Evolutionary conservation across 345 rosid genomes (phyloP).

Genomic region (Syzygium oleosum): DNA sequence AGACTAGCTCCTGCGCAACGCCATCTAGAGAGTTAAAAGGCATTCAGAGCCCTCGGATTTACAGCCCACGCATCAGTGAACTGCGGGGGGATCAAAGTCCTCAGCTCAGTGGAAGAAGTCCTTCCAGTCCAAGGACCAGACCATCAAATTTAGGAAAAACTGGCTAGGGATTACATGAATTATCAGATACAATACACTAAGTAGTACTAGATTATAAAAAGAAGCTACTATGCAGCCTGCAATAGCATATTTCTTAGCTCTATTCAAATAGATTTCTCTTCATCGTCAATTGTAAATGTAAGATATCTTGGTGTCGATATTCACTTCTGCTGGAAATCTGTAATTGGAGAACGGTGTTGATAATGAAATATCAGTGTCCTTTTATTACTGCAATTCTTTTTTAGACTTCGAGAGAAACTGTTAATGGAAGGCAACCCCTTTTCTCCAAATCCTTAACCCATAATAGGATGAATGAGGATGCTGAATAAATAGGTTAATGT

Average conservation of each 20-base stretch:
- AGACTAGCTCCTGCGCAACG: constrained; percentile 26
- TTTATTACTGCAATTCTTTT: background rate
- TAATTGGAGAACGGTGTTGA: background rate
- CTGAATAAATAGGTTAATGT: background rate
- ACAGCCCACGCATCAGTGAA: constrained; percentile 51
- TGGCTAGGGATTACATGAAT: constrained; percentile 20
- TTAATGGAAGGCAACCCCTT: background rate
- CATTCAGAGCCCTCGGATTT: constrained; percentile 48
- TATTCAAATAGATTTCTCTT: background rate
- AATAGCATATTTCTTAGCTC: background rate
- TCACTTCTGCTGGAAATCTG: background rate
- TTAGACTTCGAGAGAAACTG: background rate
- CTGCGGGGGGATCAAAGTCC: constrained; percentile 49
- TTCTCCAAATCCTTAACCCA: background rate
- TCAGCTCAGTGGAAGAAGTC: constrained; percentile 42
- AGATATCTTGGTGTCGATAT: background rate
- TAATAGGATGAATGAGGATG: background rate
- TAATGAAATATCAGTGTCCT: background rate
- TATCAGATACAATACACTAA: background rate
- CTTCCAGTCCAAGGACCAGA: constrained; percentile 45
- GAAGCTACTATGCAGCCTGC: background rate
- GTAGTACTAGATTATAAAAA: background rate
- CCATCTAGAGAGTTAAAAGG: constrained; percentile 40
- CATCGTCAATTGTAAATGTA: background rate
- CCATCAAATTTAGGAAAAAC: constrained; percentile 57